A percentile compares a stretch with the other conserved stretches of the same genome.
Evolutionary conservation across 1,139 yeast genomes (phyloP).

Genomic region (Candida sp.): DNA sequence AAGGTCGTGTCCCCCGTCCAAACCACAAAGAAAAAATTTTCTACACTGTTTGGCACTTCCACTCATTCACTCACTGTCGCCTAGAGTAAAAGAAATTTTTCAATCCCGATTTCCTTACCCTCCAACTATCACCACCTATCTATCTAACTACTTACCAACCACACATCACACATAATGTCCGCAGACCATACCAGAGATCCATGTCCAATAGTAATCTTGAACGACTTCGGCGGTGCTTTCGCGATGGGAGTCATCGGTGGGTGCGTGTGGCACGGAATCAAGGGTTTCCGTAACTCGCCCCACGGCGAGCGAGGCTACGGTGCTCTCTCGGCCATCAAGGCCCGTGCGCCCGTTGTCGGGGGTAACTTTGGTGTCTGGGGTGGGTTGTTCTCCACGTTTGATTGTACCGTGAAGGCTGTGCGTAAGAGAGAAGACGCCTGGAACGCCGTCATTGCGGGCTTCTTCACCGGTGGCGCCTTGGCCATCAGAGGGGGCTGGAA

Average conservation of each 20-base stretch:
- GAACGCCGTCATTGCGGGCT: conserved; percentile 98
- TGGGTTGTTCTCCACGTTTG: conserved; percentile 94
- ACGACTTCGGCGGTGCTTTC: conserved; percentile 99
- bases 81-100: neutral
- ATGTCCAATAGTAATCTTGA: conserved; percentile 94
- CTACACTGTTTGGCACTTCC: neutral
- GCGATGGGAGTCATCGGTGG: conserved; percentile 99
- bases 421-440: conserved; percentile 99
- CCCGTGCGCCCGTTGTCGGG: conserved; percentile 98
- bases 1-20: neutral
- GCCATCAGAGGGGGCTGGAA: conserved; percentile 99
- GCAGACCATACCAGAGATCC: conserved; percentile 99
- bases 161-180: conserved; percentile 50
- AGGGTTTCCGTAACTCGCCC: conserved; percentile 98
- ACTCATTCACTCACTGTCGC: no score
- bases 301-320: conserved; percentile 94
- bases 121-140: neutral
- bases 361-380: conserved; percentile 99
- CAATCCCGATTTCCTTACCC: neutral
- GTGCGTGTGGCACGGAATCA: conserved; percentile 98
- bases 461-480: conserved; percentile 97
- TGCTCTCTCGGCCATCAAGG: conserved; percentile 87
- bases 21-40: neutral
- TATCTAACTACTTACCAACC: neutral
- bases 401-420: conserved; percentile 93